Percentiles rank a stretch among this genome's conserved stretches.
phyloP scores from a whole-genome alignment of 2,329 filamentous ascomycete species.

The Fusarium siculi region DNA sequence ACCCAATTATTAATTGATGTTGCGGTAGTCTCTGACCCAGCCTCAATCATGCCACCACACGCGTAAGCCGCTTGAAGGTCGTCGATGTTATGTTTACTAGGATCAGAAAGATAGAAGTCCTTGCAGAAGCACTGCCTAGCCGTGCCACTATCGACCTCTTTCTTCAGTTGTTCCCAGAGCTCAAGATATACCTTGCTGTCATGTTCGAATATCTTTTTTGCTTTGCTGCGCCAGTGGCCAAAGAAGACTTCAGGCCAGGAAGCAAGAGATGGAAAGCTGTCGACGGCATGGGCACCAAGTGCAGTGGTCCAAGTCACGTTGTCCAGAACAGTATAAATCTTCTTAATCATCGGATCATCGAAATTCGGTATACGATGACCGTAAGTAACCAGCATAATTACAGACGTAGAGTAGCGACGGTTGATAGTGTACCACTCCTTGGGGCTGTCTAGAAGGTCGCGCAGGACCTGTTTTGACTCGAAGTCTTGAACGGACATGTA shows the following conservation, averaged over 20 bases:
- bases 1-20: background rate
- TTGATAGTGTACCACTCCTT: background rate
- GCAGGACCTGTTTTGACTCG: background rate
- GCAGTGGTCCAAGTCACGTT: background rate
- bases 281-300: background rate
- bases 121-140: background rate
- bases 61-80: background rate
- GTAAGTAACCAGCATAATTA: background rate
- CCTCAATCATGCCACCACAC: background rate
- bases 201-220: background rate
- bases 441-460: background rate
- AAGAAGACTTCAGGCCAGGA: background rate
- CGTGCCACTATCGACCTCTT: background rate
- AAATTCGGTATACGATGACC: background rate
- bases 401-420: background rate
- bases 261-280: background rate
- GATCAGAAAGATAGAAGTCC: background rate
- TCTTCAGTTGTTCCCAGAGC: background rate
- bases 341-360: background rate
- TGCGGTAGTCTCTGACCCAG: background rate
- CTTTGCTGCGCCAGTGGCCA: background rate
- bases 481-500: background rate
- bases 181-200: background rate
- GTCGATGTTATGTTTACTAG: background rate
- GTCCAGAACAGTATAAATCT: background rate